Base-by-base conservation (phyloP, 1,139 yeast genomes). In the Zygosaccharomyces sapae region DNA sequence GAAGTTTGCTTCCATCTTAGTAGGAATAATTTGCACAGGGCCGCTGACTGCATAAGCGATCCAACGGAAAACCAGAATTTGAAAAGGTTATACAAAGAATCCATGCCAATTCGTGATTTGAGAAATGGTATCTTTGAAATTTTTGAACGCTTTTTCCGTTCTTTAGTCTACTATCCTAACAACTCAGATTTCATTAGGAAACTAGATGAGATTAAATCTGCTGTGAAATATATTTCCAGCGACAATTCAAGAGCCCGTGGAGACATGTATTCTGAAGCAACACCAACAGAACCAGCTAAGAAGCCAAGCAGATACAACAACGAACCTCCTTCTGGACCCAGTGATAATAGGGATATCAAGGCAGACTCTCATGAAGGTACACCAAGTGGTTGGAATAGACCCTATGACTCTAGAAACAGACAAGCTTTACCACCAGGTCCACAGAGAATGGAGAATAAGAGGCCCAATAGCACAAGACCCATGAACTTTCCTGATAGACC, bases 1-100 rank as follows among this genome's bases (percentile, higher is more conserved):
- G 61, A 59, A 27, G 50, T 53, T 4, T 33, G 45, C 12, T 43
- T 48, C 22, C 41, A 53, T 37, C 38, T 61, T 25, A 46, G 46
- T 8, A 47, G 46, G 24, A 53, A 55, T 37, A 49, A 56, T 30
- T 19, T 58, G 8, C 40, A 36, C 16, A 50, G 48, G 18, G 53
- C 57, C 6, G 33, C 49, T 6, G 46, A 50, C 5, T 45, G 46
- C 19, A 33, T 61, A 25, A 52, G 51, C n/a, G 54, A 56, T 43
- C 49, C 45, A 10, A n/a, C 41, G 10, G 53, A 44, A 41, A 41
- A 12, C 5, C 31, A 39, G 16, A 47, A 46, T 19, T 33, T 54
- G 4, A 45, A 40, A 29, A 33, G 45, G 22, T 35, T 50, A 20
- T 22, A 20, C n/a, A 48, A 42, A 12, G 43, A 41, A n/a, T 36